A percentile compares a stretch with the other conserved stretches of the same genome.
These are phyloP conservation scores for Mycena latifolia DNA, from an alignment of 768 basidiomycete genomes.

Conservation along the genomic window DNA sequence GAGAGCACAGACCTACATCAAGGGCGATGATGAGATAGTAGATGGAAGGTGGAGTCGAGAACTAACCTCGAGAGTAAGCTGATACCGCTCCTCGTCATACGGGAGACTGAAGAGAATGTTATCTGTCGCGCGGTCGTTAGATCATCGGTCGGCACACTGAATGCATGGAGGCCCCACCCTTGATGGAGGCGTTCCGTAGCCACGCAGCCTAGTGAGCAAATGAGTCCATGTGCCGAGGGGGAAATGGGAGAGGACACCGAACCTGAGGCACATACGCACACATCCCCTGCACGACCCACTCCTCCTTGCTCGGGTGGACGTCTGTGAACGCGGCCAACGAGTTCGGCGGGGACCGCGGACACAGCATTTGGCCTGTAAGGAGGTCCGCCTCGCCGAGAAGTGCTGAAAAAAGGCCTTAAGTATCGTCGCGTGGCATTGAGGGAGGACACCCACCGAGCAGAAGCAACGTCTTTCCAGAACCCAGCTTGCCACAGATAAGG, in stretches of 20 bases:
- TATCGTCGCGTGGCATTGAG: not conserved
- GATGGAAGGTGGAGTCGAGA: constrained; percentile 38
- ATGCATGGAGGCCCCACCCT: constrained; percentile 45
- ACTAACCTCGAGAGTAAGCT: constrained; percentile 76
- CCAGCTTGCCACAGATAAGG: constrained; percentile 90
- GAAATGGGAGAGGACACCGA: constrained; percentile 42
- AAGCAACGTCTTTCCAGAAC: constrained; percentile 89
- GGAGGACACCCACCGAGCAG: constrained; percentile 63
- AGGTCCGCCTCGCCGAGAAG: constrained; percentile 92
- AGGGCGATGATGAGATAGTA: constrained; percentile 39
- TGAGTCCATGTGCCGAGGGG: constrained; percentile 50
- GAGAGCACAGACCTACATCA: constrained; percentile 69
- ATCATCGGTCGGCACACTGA: not conserved
- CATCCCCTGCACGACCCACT: constrained; percentile 84
- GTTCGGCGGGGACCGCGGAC: constrained; percentile 89
- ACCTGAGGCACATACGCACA: constrained; percentile 92
- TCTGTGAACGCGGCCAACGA: constrained; percentile 72
- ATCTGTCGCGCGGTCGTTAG: constrained; percentile 38
- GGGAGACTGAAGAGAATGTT: constrained; percentile 89
- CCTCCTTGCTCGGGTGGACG: constrained; percentile 56
- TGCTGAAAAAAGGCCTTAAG: constrained; percentile 50
- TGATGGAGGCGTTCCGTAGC: constrained; percentile 81
- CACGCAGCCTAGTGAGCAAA: constrained; percentile 60
- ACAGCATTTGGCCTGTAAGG: constrained; percentile 82
- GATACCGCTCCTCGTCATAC: constrained; percentile 78